These are phyloP conservation scores for Leucocoprinus birnbaumii DNA, from an alignment of 768 basidiomycete genomes.

Conservation along the genomic window DNA sequence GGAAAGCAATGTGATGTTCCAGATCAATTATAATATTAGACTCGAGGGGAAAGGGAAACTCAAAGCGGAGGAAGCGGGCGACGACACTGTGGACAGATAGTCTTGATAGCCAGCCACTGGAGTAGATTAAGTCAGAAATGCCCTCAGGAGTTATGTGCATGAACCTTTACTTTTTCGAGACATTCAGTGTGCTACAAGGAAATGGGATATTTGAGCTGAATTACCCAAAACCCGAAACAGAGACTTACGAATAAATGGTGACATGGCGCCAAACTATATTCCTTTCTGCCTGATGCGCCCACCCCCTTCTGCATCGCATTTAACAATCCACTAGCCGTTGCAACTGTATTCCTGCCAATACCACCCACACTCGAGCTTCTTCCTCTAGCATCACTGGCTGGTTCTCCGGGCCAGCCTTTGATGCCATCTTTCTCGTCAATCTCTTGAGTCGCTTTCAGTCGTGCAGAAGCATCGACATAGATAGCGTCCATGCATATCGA, in stretches of 20 bases:
- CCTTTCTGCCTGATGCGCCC: constrained; percentile 45
- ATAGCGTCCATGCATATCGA: constrained; percentile 94
- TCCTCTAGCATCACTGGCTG: no score
- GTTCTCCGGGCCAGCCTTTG: constrained; percentile 2
- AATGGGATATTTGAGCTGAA: neutral
- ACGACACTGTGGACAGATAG: constrained; percentile 91
- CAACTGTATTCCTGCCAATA: constrained; percentile 22
- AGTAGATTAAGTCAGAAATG: constrained; percentile 13
- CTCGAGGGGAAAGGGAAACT: constrained; percentile 10
- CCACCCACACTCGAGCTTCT: constrained; percentile 3
- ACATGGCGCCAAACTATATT: constrained; percentile 86
- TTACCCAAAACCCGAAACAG: no score
- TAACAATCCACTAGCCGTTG: constrained; percentile 30
- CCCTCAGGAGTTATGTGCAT: neutral
- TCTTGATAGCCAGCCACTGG: constrained; percentile 82
- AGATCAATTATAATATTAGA: no score
- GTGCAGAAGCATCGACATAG: constrained; percentile 41
- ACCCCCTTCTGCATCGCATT: constrained; percentile 43
- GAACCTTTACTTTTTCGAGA: constrained; percentile 65
- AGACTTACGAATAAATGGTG: constrained; percentile 80
- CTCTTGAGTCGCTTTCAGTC: constrained; percentile 27
- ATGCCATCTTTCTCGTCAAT: constrained; percentile 23
- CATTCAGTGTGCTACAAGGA: constrained; percentile 75
- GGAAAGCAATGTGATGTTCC: constrained; percentile 1
- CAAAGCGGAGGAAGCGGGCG: constrained; percentile 79